phyloP scores from a whole-genome alignment of 371 early-diverging fungal species.

The Pancytospora epiphaga region DNA sequence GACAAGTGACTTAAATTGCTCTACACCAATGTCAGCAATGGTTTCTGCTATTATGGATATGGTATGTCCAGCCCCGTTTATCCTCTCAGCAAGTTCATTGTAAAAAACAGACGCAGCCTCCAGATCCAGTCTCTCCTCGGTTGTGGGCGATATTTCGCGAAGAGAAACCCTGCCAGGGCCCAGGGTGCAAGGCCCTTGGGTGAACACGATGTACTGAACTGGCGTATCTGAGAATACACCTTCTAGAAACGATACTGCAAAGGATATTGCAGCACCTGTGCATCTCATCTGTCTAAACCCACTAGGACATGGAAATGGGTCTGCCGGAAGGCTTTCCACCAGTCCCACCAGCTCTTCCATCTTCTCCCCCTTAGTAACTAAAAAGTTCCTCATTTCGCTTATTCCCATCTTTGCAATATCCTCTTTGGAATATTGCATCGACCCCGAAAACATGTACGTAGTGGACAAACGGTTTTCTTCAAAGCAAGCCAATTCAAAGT shows the following conservation, averaged over 20 bases:
- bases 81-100: slow-evolving; percentile 73
- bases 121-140: slow-evolving; percentile 63
- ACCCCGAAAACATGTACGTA: slow-evolving; percentile 88
- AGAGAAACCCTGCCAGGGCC: slow-evolving; percentile 92
- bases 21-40: slow-evolving; percentile 81
- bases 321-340: slow-evolving; percentile 81
- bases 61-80: slow-evolving; percentile 70
- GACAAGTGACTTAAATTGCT: slow-evolving; percentile 85
- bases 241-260: slow-evolving; percentile 86
- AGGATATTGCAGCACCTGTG: slow-evolving; percentile 87
- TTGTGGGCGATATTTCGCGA: slow-evolving; percentile 76
- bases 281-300: slow-evolving; percentile 85
- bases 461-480: slow-evolving; percentile 76
- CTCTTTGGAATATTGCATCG: slow-evolving; percentile 80
- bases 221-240: slow-evolving; percentile 65
- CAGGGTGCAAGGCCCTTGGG: slow-evolving; percentile 89
- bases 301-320: slow-evolving; percentile 91
- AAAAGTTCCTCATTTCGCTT: slow-evolving; percentile 54
- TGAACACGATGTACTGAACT: slow-evolving; percentile 83
- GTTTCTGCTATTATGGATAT: slow-evolving; percentile 82
- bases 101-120: slow-evolving; percentile 67
- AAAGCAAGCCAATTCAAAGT: slow-evolving; percentile 64
- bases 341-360: slow-evolving; percentile 80
- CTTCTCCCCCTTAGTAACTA: slow-evolving; percentile 69
- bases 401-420: slow-evolving; percentile 14